Evolutionary conservation across 768 basidiomycete genomes (phyloP).

Genomic region (Lactarius pseudohatsudake): DNA sequence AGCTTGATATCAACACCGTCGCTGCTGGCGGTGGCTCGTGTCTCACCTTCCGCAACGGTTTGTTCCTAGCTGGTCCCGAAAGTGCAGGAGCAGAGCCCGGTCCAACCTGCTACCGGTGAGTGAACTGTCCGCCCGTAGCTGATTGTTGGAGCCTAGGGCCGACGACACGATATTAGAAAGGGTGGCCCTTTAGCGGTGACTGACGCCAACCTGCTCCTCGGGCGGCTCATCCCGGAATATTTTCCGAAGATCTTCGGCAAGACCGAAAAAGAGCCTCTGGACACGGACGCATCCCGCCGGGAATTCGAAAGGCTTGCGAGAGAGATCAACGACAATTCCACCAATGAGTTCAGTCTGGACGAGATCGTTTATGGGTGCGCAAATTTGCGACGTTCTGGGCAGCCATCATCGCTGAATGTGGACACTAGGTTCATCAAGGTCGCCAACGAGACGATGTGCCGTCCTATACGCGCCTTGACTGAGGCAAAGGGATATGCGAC

Average conservation of each 20-base stretch:
- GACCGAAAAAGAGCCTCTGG: slow-evolving; percentile 81
- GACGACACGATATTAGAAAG: slow-evolving; percentile 51
- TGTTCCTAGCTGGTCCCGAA: slow-evolving; percentile 89
- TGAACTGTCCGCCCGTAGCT: background rate
- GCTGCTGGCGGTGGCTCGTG: slow-evolving; percentile 95
- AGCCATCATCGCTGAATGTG: background rate
- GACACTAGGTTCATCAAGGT: slow-evolving; percentile 84
- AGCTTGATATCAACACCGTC: slow-evolving; percentile 94
- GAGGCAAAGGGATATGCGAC: slow-evolving; percentile 88
- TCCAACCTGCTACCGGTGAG: slow-evolving; percentile 84
- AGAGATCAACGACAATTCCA: slow-evolving; percentile 60
- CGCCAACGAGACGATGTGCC: slow-evolving; percentile 94
- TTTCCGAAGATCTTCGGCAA: slow-evolving; percentile 96
- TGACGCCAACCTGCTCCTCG: slow-evolving; percentile 89
- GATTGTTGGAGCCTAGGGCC: background rate
- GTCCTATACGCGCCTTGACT: slow-evolving; percentile 88
- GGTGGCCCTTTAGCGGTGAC: slow-evolving; percentile 91
- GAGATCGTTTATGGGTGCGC: slow-evolving; percentile 87
- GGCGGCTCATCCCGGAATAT: slow-evolving; percentile 83
- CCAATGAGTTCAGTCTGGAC: slow-evolving; percentile 62
- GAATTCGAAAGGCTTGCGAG: slow-evolving; percentile 68
- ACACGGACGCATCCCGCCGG: slow-evolving; percentile 62
- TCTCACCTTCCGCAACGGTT: slow-evolving; percentile 83
- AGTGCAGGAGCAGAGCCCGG: slow-evolving; percentile 94
- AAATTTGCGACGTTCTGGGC: background rate